phyloP scores from a whole-genome alignment of 176 grass and related monocot species.

The Cenchrus americanus region DNA sequence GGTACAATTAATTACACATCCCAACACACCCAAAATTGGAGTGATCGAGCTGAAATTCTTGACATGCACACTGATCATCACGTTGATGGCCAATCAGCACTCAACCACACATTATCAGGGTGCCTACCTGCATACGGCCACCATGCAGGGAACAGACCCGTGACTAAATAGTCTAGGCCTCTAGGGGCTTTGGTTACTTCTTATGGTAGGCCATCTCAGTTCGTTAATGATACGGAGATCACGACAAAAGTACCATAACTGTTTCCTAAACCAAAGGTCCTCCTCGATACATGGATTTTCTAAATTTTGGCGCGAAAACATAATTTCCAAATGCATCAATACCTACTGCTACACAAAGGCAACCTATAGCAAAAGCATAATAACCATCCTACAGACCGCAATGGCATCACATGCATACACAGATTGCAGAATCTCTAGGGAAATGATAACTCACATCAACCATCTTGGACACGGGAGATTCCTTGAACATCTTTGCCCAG shows the following conservation, averaged over 20 bases:
- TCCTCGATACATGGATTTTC: neutral
- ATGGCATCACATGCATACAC: neutral
- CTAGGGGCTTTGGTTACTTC: neutral
- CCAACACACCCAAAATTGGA: neutral
- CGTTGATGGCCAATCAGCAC: neutral
- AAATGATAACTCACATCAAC: slow-evolving; percentile 65
- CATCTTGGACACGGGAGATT: slow-evolving; percentile 80
- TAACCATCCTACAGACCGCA: neutral
- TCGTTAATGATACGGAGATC: neutral
- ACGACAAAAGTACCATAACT: neutral
- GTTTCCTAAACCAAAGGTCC: neutral
- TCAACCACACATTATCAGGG: neutral
- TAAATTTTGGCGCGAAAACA: neutral
- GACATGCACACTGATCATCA: neutral
- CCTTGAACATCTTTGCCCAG: slow-evolving; percentile 96
- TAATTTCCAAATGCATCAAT: neutral
- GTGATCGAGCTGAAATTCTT: slow-evolving; percentile 3
- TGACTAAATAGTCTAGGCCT: slow-evolving; percentile 5
- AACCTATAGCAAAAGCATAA: neutral
- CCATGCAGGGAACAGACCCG: neutral
- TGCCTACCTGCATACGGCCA: neutral
- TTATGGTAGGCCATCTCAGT: neutral
- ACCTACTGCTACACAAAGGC: neutral
- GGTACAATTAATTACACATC: neutral
- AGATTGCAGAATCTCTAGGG: neutral